Evolutionary conservation across 768 basidiomycete species (phyloP).

Genomic region (Podaxis sp.): DNA sequence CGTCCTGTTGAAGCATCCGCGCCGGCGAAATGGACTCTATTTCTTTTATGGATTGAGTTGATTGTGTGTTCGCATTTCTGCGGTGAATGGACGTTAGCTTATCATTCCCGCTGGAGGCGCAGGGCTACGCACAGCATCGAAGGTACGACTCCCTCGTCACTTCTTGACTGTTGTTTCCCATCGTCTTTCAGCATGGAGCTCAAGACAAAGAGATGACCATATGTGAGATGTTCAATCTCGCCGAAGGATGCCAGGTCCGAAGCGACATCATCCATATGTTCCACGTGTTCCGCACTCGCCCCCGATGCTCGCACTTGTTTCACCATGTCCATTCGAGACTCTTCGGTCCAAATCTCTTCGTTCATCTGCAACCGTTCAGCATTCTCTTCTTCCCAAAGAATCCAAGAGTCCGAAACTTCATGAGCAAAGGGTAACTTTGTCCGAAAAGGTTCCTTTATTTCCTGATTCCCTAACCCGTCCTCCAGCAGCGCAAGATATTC

Average conservation of each 20-base stretch:
- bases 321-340: not conserved
- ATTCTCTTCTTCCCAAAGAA: constrained; percentile 46
- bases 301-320: not conserved
- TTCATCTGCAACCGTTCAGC: constrained; percentile 28
- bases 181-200: not conserved
- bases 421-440: constrained; percentile 67
- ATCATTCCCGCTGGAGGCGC: not conserved
- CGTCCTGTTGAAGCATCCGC: not conserved
- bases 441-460: constrained; percentile 51
- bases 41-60: not conserved
- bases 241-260: not conserved
- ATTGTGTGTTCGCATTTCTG: not conserved
- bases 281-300: not conserved
- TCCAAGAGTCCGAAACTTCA: constrained; percentile 52
- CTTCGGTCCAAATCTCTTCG: constrained; percentile 28
- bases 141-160: not conserved
- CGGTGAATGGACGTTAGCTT: not conserved
- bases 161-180: not conserved
- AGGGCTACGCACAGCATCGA: not conserved
- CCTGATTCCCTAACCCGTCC: constrained; percentile 22
- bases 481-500: constrained; percentile 62
- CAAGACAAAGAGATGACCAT: constrained; percentile 6
- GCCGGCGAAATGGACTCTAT: not conserved
- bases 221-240: not conserved
- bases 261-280: no score